Percentiles rank a stretch among this genome's conserved stretches.
Evolutionary conservation across 768 basidiomycete genomes (phyloP).

Genomic region (Leccinum uliginosum): DNA sequence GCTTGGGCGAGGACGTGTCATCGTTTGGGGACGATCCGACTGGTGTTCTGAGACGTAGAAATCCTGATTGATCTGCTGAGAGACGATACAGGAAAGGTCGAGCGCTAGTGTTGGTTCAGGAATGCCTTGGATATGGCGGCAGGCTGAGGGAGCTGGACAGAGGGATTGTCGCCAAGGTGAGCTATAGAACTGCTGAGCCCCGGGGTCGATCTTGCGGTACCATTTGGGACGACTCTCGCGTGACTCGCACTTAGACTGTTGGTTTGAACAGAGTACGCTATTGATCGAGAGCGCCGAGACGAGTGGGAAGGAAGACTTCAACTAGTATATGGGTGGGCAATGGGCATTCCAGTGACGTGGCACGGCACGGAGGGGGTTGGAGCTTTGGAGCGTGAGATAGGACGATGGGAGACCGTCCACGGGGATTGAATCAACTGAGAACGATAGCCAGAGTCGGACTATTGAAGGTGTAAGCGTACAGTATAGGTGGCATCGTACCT

Average conservation of each 20-base stretch:
- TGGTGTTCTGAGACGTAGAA: constrained; percentile 51
- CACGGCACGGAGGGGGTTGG: too few relatives aligned
- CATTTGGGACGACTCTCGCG: constrained; percentile 23
- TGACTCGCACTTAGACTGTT: constrained; percentile 12
- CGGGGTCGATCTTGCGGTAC: constrained; percentile 22
- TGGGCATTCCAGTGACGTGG: too few relatives aligned
- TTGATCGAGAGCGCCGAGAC: too few relatives aligned
- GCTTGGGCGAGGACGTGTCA: constrained; percentile 54
- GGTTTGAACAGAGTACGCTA: constrained; percentile 2
- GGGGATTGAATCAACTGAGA: too few relatives aligned
- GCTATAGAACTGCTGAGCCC: constrained; percentile 23
- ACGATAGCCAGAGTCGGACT: too few relatives aligned
- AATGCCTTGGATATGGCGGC: constrained; percentile 23
- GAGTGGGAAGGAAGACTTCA: too few relatives aligned
- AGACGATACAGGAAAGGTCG: constrained; percentile 36
- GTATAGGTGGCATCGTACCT: too few relatives aligned
- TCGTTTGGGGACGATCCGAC: constrained; percentile 48
- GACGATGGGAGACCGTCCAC: too few relatives aligned
- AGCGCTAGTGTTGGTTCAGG: constrained; percentile 19
- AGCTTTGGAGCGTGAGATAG: too few relatives aligned
- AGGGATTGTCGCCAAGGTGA: constrained; percentile 32
- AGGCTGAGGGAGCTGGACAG: constrained; percentile 21
- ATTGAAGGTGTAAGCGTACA: too few relatives aligned
- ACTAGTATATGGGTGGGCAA: too few relatives aligned
- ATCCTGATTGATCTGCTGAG: constrained; percentile 55